phyloP scores from a whole-genome alignment of 1,284 basidiomycete genomes.

The Ceraceosorus bombacis region DNA sequence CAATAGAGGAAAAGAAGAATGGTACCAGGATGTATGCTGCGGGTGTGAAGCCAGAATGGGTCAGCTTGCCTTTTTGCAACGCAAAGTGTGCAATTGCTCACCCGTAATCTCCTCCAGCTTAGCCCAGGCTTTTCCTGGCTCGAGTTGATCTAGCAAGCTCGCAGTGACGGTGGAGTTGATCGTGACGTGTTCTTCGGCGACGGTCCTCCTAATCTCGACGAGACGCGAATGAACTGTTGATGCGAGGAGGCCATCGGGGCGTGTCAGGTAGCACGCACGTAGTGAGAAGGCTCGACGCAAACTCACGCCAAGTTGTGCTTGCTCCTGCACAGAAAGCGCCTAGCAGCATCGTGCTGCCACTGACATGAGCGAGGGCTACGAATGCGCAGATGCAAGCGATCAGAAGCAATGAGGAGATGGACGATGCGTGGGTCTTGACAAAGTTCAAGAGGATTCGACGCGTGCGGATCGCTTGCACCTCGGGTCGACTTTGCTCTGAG shows the following conservation, averaged over 20 bases:
- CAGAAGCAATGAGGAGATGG: background rate
- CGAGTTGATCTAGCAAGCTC: constrained; percentile 6
- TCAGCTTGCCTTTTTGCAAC: background rate
- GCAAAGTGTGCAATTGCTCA: background rate
- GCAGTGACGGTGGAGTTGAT: constrained; percentile 5
- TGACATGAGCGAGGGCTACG: constrained; percentile 26
- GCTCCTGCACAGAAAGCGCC: constrained; percentile 53
- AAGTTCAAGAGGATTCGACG: background rate
- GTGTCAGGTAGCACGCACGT: background rate
- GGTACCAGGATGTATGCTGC: constrained; percentile 51
- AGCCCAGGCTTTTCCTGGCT: constrained; percentile 1
- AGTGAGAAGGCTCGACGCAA: background rate
- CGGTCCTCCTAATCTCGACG: too few species aligned
- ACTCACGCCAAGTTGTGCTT: constrained; percentile 15
- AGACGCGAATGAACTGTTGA: too few species aligned
- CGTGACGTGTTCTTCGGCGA: too few species aligned
- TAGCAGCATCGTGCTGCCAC: constrained; percentile 52
- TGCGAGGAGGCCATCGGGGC: background rate
- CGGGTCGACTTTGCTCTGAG: background rate
- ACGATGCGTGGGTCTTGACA: background rate
- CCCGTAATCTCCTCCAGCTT: background rate
- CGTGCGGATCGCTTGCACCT: background rate
- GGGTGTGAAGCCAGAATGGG: too few species aligned
- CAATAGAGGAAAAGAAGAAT: constrained; percentile 58
- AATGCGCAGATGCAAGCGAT: background rate